Evolutionary conservation across 2,329 filamentous ascomycete genomes (phyloP).

Genomic region (Paecilomyces fulvus): DNA sequence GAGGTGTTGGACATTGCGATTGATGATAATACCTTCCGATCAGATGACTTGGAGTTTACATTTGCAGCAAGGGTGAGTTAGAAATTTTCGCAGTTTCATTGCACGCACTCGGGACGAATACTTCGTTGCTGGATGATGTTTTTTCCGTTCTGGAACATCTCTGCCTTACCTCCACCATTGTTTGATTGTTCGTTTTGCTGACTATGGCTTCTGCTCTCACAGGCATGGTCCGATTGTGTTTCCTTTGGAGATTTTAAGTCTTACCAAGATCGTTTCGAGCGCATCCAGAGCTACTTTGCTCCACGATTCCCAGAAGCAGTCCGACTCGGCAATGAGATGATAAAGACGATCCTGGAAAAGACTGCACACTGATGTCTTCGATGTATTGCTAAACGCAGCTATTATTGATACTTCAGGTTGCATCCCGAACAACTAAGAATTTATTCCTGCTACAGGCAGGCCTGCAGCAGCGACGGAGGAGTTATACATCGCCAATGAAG

Average conservation of each 20-base stretch:
- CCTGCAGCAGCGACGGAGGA: too few relatives aligned
- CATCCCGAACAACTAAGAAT: too few relatives aligned
- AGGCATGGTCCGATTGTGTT: conserved; percentile 92
- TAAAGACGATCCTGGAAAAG: conserved; percentile 85
- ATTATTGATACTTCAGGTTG: not conserved
- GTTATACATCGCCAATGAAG: too few relatives aligned
- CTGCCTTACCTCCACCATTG: not conserved
- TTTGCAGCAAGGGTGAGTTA: conserved; percentile 69
- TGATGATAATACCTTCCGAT: conserved; percentile 84
- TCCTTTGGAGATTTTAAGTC: conserved; percentile 85
- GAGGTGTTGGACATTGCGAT: conserved; percentile 80
- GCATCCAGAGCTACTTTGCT: conserved; percentile 85
- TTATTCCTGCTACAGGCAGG: too few relatives aligned
- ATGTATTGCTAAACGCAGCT: not conserved
- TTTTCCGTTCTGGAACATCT: not conserved
- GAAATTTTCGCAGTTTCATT: not conserved
- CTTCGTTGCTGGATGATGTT: not conserved
- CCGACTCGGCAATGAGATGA: conserved; percentile 90
- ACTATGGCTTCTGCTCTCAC: conserved; percentile 1
- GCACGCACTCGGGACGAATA: not conserved
- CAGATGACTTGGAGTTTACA: conserved; percentile 93
- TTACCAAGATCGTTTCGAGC: conserved; percentile 84
- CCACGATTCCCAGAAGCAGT: conserved; percentile 82
- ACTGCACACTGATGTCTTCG: conserved; percentile 31
- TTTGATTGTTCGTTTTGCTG: conserved; percentile 1